phyloP scores from a whole-genome alignment of 2,329 filamentous ascomycete genomes.

The Dactylonectria macrodidyma region DNA sequence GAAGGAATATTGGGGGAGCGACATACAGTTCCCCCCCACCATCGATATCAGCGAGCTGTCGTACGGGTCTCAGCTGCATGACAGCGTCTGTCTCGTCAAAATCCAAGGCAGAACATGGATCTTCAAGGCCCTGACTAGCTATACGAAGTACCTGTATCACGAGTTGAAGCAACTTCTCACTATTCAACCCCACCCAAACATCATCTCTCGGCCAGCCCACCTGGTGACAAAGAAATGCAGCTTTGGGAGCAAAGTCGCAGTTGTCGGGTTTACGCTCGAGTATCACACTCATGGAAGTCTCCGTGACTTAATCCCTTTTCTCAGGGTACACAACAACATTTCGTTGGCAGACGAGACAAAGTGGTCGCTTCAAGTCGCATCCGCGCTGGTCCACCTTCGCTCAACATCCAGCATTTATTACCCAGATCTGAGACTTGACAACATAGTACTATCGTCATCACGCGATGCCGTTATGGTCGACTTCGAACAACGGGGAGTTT shows the following conservation, averaged over 20 bases:
- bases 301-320: slow-evolving; percentile 67
- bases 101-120: slow-evolving; percentile 62
- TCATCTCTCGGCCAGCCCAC: slow-evolving; percentile 67
- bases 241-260: slow-evolving; percentile 69
- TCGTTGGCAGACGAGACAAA: slow-evolving; percentile 61
- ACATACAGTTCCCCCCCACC: slow-evolving; percentile 59
- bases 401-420: slow-evolving; percentile 65
- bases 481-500: slow-evolving; percentile 75
- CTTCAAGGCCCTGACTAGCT: slow-evolving; percentile 72
- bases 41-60: slow-evolving; percentile 66
- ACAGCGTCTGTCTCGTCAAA: slow-evolving; percentile 70
- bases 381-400: slow-evolving; percentile 66
- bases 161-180: slow-evolving; percentile 70
- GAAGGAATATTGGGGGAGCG: slow-evolving; percentile 59
- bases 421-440: slow-evolving; percentile 72
- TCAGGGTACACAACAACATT: slow-evolving; percentile 63
- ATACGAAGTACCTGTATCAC: slow-evolving; percentile 73
- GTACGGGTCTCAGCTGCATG: slow-evolving; percentile 69
- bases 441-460: slow-evolving; percentile 66
- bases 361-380: slow-evolving; percentile 69
- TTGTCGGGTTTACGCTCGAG: slow-evolving; percentile 70
- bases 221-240: slow-evolving; percentile 69
- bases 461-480: slow-evolving; percentile 70
- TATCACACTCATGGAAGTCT: slow-evolving; percentile 69
- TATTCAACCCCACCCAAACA: slow-evolving; percentile 66